A percentile compares a stretch with the other conserved stretches of the same genome.
Evolutionary conservation across 2,329 filamentous ascomycete species (phyloP).

Genomic region (Penicillium expansum): DNA sequence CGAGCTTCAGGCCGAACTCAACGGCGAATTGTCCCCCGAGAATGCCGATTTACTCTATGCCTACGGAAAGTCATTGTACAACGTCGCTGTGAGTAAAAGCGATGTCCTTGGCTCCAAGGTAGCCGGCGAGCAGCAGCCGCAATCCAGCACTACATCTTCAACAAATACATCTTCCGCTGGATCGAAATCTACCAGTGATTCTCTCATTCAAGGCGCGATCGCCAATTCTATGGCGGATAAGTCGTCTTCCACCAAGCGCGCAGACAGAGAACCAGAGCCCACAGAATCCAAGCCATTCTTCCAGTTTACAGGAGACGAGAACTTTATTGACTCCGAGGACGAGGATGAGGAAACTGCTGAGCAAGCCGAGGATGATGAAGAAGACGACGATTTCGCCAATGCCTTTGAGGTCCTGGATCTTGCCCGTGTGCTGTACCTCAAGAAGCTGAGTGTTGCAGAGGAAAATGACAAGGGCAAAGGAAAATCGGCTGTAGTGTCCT

Average conservation of each 20-base stretch:
- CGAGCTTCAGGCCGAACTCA: conserved; percentile 83
- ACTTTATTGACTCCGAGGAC: conserved; percentile 75
- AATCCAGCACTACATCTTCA: conserved; percentile 48
- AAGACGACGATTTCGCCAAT: conserved; percentile 63
- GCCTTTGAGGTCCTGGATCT: conserved; percentile 64
- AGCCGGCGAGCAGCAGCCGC: conserved; percentile 56
- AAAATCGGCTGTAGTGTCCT: conserved; percentile 45
- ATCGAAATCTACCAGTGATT: conserved; percentile 18
- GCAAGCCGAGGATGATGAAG: conserved; percentile 54
- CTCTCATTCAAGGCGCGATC: conserved; percentile 29
- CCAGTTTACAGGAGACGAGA: conserved; percentile 90
- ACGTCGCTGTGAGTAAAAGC: conserved; percentile 89
- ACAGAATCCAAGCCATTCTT: conserved; percentile 64
- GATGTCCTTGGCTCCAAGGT: conserved; percentile 88
- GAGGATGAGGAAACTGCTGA: conserved; percentile 48
- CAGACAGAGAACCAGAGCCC: conserved; percentile 11
- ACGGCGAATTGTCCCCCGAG: conserved; percentile 84
- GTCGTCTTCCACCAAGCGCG: conserved; percentile 13
- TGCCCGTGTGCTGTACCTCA: conserved; percentile 57
- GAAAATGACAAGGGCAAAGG: conserved; percentile 46
- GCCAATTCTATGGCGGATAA: conserved; percentile 21
- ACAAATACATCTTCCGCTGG: conserved; percentile 35
- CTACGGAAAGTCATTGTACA: conserved; percentile 91
- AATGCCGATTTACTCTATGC: conserved; percentile 94
- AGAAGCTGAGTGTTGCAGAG: conserved; percentile 53